A percentile compares a stretch with the other conserved stretches of the same genome.
These are phyloP conservation scores for Kokia cookei DNA, from an alignment of 441 rosid species.

Conservation along the genomic window DNA sequence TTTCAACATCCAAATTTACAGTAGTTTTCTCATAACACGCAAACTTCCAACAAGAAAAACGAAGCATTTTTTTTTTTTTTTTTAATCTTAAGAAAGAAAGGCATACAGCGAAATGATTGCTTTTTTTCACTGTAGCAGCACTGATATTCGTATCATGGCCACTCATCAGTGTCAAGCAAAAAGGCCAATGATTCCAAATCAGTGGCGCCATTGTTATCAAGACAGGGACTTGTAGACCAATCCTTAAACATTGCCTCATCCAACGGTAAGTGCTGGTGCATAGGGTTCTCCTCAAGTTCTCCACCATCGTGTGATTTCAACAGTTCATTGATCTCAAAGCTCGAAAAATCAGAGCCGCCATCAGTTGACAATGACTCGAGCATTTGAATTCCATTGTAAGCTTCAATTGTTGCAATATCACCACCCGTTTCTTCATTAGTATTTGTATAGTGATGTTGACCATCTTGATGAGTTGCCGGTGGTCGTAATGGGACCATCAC, in stretches of 20 bases:
- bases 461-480: not conserved
- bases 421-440: not conserved
- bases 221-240: conserved; percentile 9
- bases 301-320: not conserved
- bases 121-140: too few relatives aligned
- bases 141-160: conserved; percentile 13
- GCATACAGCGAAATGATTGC: too few relatives aligned
- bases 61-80: too few relatives aligned
- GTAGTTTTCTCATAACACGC: not conserved
- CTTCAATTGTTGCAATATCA: not conserved
- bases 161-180: conserved; percentile 29
- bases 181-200: conserved; percentile 28
- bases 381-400: not conserved
- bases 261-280: not conserved
- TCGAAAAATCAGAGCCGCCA: not conserved
- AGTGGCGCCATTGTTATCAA: conserved; percentile 13
- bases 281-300: not conserved
- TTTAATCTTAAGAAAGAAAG: too few relatives aligned
- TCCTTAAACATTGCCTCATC: conserved; percentile 7
- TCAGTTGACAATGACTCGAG: not conserved
- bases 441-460: not conserved
- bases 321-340: not conserved
- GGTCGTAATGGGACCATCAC: conserved; percentile 11
- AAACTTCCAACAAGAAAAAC: too few relatives aligned
- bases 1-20: not conserved